Conservation (phyloP, 768 basidiomycete genomes). For the Pleurotus djamor region DNA sequence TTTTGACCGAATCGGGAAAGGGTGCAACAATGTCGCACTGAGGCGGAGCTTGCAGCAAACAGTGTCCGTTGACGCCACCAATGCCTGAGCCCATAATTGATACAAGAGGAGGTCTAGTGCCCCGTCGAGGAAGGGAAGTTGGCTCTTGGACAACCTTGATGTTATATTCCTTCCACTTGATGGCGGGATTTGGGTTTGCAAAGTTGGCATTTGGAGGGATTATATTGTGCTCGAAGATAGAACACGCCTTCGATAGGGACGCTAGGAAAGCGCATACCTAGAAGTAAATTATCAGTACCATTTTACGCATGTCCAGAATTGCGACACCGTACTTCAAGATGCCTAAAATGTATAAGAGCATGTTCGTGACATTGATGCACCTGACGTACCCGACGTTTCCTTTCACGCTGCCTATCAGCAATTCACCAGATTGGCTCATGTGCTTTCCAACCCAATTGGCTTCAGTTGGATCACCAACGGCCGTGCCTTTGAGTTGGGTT, state of each 20-base stretch:
- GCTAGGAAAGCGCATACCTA: conserved; percentile 36
- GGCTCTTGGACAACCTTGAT: conserved; percentile 29
- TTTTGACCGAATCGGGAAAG: too few species aligned
- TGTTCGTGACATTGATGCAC: background rate
- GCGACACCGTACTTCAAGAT: background rate
- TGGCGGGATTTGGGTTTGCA: conserved; percentile 28
- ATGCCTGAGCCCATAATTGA: conserved; percentile 43
- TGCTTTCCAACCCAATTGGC: conserved; percentile 43
- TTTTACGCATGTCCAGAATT: conserved; percentile 13
- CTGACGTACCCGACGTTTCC: conserved; percentile 39
- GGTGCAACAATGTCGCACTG: background rate
- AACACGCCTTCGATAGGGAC: conserved; percentile 39
- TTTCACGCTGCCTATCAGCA: conserved; percentile 42
- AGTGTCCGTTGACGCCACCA: conserved; percentile 41
- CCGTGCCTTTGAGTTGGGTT: conserved; percentile 23
- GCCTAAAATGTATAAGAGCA: background rate
- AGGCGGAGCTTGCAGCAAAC: conserved; percentile 33
- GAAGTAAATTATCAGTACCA: conserved; percentile 27
- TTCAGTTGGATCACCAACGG: conserved; percentile 48
- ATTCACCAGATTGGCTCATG: conserved; percentile 27
- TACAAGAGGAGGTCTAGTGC: conserved; percentile 25
- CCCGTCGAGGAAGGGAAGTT: conserved; percentile 19
- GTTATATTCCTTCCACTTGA: conserved; percentile 34
- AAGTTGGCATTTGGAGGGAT: conserved; percentile 42
- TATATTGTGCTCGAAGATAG: conserved; percentile 29